Conservation (phyloP, 169 alveolate species). For the Cryptosporidium meleagridis region DNA sequence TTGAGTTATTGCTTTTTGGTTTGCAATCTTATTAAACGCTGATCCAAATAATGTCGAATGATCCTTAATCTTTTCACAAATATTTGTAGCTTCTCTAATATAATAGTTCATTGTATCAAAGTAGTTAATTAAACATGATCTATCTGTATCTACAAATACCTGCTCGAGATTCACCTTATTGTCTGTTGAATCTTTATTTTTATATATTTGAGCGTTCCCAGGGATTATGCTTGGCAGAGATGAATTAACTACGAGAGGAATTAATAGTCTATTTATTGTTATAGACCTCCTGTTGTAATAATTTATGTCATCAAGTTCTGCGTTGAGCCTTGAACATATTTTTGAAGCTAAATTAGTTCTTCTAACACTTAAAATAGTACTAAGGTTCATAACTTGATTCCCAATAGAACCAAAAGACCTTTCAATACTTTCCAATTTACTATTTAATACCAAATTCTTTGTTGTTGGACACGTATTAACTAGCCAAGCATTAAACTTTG, state of each 20-base stretch:
- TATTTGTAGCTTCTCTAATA: slow-evolving; percentile 19
- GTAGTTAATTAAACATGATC: slow-evolving; percentile 36
- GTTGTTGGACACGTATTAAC: slow-evolving; percentile 43
- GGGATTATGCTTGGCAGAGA: slow-evolving; percentile 17
- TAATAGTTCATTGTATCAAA: slow-evolving; percentile 25
- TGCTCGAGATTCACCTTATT: not conserved
- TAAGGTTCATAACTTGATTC: slow-evolving; percentile 20
- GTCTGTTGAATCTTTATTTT: not conserved
- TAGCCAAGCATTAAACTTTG: not conserved
- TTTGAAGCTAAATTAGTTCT: slow-evolving; percentile 62
- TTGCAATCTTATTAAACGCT: slow-evolving; percentile 54
- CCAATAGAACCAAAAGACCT: slow-evolving; percentile 9
- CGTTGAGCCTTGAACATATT: slow-evolving; percentile 21
- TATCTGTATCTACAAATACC: slow-evolving; percentile 14
- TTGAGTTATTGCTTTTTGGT: slow-evolving; percentile 24
- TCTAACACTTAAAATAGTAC: slow-evolving; percentile 29
- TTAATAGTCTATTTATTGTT: slow-evolving; percentile 18
- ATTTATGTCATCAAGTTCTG: not conserved
- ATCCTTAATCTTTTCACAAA: slow-evolving; percentile 37
- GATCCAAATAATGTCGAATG: slow-evolving; percentile 40
- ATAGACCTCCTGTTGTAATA: not conserved
- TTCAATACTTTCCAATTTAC: not conserved
- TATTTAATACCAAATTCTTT: slow-evolving; percentile 5
- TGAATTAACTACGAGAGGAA: slow-evolving; percentile 33
- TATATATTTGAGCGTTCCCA: slow-evolving; percentile 6